Percentiles rank a stretch among this genome's conserved stretches.
phyloP scores from a whole-genome alignment of 495 filamentous ascomycete species.

The Talaromyces adpressus region DNA sequence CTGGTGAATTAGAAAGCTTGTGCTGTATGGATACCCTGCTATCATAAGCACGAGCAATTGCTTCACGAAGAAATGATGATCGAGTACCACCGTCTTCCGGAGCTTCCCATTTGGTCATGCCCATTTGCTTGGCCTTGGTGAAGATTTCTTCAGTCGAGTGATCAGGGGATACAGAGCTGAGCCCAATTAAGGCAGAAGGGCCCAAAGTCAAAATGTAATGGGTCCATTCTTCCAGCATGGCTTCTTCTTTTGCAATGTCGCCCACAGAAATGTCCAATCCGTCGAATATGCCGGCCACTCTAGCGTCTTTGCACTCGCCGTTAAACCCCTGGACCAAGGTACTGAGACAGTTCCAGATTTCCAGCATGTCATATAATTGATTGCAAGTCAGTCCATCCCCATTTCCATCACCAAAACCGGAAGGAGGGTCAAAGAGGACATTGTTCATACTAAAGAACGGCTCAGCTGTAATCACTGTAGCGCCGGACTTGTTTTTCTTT shows the following conservation, averaged over 20 bases:
- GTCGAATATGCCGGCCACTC: constrained; percentile 50
- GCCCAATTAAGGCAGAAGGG: constrained; percentile 46
- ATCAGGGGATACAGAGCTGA: constrained; percentile 40
- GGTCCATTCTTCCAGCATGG: constrained; percentile 57
- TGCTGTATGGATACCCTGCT: constrained; percentile 29
- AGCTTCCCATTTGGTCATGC: constrained; percentile 50
- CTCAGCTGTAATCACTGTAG: constrained; percentile 32
- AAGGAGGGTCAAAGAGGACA: constrained; percentile 49
- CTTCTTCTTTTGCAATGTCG: constrained; percentile 47
- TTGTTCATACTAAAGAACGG: constrained; percentile 46
- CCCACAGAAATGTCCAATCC: constrained; percentile 35
- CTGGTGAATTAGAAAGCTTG: neutral
- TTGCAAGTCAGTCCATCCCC: constrained; percentile 43
- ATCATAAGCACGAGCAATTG: constrained; percentile 52
- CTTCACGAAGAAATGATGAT: constrained; percentile 58
- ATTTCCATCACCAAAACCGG: constrained; percentile 55
- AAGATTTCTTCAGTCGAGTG: constrained; percentile 42
- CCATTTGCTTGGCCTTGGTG: constrained; percentile 42
- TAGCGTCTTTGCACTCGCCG: constrained; percentile 47
- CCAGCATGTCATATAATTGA: constrained; percentile 58
- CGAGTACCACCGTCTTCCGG: constrained; percentile 39
- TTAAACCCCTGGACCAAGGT: constrained; percentile 53
- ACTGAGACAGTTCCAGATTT: constrained; percentile 59
- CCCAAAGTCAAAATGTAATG: constrained; percentile 54
- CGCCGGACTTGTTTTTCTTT: constrained; percentile 27